phyloP scores from a whole-genome alignment of 1,284 basidiomycete genomes.

The Pisolithus thermaeus region DNA sequence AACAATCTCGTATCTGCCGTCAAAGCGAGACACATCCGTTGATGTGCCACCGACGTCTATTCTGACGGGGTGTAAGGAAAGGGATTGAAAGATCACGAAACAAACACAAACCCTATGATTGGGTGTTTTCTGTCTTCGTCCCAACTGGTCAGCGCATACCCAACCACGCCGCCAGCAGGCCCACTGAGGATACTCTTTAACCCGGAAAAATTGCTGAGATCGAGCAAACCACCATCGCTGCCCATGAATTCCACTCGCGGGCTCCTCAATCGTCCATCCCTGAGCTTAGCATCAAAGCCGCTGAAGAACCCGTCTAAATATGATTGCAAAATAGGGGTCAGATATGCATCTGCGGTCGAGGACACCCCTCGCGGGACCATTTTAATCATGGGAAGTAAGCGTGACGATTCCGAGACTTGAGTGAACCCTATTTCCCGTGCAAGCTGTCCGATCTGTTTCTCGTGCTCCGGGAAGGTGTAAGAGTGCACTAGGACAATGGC shows the following conservation, averaged over 20 bases:
- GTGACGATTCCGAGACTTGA: constrained; percentile 85
- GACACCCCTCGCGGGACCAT: constrained; percentile 92
- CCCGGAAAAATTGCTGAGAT: constrained; percentile 67
- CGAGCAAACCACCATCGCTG: constrained; percentile 70
- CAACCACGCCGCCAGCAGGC: constrained; percentile 75
- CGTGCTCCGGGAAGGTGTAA: constrained; percentile 87
- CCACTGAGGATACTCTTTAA: constrained; percentile 74
- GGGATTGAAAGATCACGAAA: background rate
- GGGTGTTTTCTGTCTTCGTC: constrained; percentile 52
- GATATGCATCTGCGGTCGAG: constrained; percentile 93
- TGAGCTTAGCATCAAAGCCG: constrained; percentile 77
- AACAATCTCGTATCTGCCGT: constrained; percentile 69
- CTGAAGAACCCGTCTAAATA: constrained; percentile 93
- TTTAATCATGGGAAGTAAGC: constrained; percentile 91
- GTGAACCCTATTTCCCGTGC: constrained; percentile 79
- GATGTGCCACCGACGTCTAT: constrained; percentile 72
- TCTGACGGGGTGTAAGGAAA: constrained; percentile 26
- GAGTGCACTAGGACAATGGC: constrained; percentile 88
- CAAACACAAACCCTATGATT: constrained; percentile 50
- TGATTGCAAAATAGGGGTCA: constrained; percentile 82
- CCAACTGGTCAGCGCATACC: constrained; percentile 69
- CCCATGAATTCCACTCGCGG: constrained; percentile 71
- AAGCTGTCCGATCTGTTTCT: constrained; percentile 65
- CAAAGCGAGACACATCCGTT: constrained; percentile 77
- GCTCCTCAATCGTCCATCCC: constrained; percentile 26